Percentiles rank a stretch among this genome's conserved stretches.
Evolutionary conservation across 169 alveolate genomes (phyloP).

Genomic region (Eimeria sp.): DNA sequence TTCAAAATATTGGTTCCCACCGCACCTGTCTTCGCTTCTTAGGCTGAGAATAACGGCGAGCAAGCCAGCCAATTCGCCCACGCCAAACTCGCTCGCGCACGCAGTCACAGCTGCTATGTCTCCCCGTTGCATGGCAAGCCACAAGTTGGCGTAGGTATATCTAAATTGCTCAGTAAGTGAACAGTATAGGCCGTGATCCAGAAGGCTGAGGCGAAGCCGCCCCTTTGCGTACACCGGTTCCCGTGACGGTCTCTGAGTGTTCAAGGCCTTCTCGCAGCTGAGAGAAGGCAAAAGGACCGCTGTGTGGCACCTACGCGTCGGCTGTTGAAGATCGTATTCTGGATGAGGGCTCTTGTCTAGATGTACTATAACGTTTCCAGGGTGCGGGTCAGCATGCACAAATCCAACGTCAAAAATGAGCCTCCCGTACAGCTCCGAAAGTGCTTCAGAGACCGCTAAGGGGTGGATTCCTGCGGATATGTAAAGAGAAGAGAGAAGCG

Average conservation of each 20-base stretch:
- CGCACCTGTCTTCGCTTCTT: slow-evolving; percentile 77
- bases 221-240: neutral
- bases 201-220: slow-evolving; percentile 69
- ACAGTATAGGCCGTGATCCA: slow-evolving; percentile 85
- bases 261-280: neutral
- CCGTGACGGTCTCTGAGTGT: neutral
- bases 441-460: slow-evolving; percentile 80
- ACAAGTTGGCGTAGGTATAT: slow-evolving; percentile 77
- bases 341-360: neutral
- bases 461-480: slow-evolving; percentile 79
- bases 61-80: slow-evolving; percentile 65
- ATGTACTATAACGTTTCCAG: slow-evolving; percentile 93
- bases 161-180: slow-evolving; percentile 61
- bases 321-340: neutral
- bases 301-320: neutral
- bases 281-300: slow-evolving; percentile 46
- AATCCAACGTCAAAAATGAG: slow-evolving; percentile 89
- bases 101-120: slow-evolving; percentile 53
- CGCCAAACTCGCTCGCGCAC: slow-evolving; percentile 74
- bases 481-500: neutral
- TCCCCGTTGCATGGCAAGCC: slow-evolving; percentile 83
- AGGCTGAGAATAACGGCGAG: slow-evolving; percentile 77
- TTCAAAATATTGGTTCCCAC: neutral
- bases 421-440: slow-evolving; percentile 71
- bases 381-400: slow-evolving; percentile 97